Evolutionary conservation across 2,329 filamentous ascomycete genomes (phyloP).

Genomic region (Hypoxylon sp.): DNA sequence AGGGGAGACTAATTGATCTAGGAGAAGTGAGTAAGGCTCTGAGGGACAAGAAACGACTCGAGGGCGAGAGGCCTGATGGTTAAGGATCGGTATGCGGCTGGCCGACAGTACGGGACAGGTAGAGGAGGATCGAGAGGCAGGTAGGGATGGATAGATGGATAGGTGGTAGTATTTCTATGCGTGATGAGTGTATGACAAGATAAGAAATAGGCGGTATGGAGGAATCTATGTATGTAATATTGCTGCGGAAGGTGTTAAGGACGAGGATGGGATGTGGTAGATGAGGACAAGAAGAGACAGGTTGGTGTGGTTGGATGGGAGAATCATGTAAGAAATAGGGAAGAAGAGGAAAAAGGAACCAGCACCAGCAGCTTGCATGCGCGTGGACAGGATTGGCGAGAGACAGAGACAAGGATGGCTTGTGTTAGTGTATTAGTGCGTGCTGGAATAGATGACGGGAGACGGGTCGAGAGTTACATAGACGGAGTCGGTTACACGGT

Average conservation of each 20-base stretch:
- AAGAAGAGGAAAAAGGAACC: slow-evolving; percentile 32
- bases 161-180: slow-evolving; percentile 22
- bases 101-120: slow-evolving; percentile 29
- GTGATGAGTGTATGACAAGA: slow-evolving; percentile 22
- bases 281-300: slow-evolving; percentile 41
- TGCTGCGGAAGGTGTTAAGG: slow-evolving; percentile 44
- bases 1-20: slow-evolving; percentile 44
- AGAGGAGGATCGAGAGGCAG: slow-evolving; percentile 15
- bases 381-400: slow-evolving; percentile 47
- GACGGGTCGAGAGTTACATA: slow-evolving; percentile 18
- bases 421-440: slow-evolving; percentile 29
- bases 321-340: slow-evolving; percentile 49
- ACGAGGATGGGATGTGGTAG: slow-evolving; percentile 50
- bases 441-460: slow-evolving; percentile 35
- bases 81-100: slow-evolving; percentile 21
- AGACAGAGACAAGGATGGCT: slow-evolving; percentile 46
- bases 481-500: slow-evolving; percentile 37
- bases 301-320: slow-evolving; percentile 46
- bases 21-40: slow-evolving; percentile 43
- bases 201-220: slow-evolving; percentile 39
- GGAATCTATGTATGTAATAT: slow-evolving; percentile 36
- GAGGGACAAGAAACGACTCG: slow-evolving; percentile 30
- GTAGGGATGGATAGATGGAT: slow-evolving; percentile 14
- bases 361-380: slow-evolving; percentile 34
- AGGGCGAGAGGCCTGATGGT: slow-evolving; percentile 13